A percentile compares a stretch with the other conserved stretches of the same genome.
These are phyloP conservation scores for Pseudogymnoascus sp. DNA, from an alignment of 2,329 filamentous ascomycete species.

Conservation along the genomic window DNA sequence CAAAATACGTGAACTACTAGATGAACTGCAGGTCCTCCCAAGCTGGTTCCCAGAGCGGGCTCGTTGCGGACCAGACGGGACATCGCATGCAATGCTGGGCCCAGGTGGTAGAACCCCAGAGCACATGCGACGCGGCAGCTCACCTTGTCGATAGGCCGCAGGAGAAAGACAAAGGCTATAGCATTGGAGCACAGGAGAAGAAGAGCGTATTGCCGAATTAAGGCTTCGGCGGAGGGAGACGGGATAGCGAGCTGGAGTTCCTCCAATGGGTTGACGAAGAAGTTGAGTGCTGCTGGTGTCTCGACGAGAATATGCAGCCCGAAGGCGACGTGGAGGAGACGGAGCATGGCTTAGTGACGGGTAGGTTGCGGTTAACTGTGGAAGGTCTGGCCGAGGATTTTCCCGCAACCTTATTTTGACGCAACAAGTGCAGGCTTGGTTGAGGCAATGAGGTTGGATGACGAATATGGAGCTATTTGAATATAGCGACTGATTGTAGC, in stretches of 20 bases:
- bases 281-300: constrained; percentile 30
- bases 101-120: constrained; percentile 31
- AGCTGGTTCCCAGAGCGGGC: constrained; percentile 11
- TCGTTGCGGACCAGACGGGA: constrained; percentile 14
- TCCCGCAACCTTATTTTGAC: not conserved
- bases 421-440: not conserved
- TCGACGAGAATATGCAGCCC: constrained; percentile 31
- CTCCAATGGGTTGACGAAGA: constrained; percentile 28
- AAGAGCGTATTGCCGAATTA: constrained; percentile 33
- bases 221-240: constrained; percentile 29
- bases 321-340: constrained; percentile 19
- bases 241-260: constrained; percentile 23
- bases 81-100: constrained; percentile 26
- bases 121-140: constrained; percentile 28
- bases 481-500: not conserved
- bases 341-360: not conserved
- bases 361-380: not conserved
- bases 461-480: not conserved
- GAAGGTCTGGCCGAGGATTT: not conserved
- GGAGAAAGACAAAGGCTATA: constrained; percentile 29
- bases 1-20: constrained; percentile 19
- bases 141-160: constrained; percentile 23
- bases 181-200: constrained; percentile 29
- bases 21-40: constrained; percentile 24
- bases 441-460: not conserved